Evolutionary conservation across 306 rosid genomes (phyloP).

Genomic region (Medicago arabica): DNA sequence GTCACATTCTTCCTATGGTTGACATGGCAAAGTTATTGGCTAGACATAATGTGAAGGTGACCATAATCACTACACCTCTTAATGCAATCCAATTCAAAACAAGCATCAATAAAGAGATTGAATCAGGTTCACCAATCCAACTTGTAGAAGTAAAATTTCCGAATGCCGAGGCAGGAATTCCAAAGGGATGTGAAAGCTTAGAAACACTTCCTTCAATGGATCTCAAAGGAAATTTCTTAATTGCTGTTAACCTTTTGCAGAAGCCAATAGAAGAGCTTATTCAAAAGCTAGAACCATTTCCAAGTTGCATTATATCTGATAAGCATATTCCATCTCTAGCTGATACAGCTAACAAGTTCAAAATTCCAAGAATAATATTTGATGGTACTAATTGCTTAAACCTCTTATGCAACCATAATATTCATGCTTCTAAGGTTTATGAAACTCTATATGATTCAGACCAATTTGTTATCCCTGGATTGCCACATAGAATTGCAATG

Average conservation of each 20-base stretch:
- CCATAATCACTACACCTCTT: not conserved
- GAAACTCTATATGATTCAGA: not conserved
- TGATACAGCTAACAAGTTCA: constrained; percentile 13
- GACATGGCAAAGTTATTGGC: constrained; percentile 3
- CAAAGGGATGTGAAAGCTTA: constrained; percentile 3
- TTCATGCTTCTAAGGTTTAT: not conserved
- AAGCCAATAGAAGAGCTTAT: constrained; percentile 1
- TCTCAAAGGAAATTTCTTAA: constrained; percentile 2
- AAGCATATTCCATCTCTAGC: constrained; percentile 16
- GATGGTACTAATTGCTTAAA: constrained; percentile 4
- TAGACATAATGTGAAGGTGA: not conserved
- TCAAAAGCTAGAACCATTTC: constrained; percentile 3
- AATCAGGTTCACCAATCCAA: constrained; percentile 14
- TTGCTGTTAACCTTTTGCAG: not conserved
- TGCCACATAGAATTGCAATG: not conserved
- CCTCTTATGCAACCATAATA: not conserved
- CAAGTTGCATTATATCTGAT: not conserved
- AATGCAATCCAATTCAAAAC: constrained; percentile 3
- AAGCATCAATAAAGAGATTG: constrained; percentile 6
- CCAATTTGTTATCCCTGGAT: not conserved
- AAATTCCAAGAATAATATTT: constrained; percentile 4
- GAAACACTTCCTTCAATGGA: constrained; percentile 17
- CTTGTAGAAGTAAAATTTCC: constrained; percentile 3
- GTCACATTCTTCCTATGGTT: not conserved
- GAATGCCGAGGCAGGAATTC: not conserved